Percentiles rank a stretch among this genome's conserved stretches.
phyloP scores from a whole-genome alignment of 441 rosid genomes.

The Aleurites moluccanus region DNA sequence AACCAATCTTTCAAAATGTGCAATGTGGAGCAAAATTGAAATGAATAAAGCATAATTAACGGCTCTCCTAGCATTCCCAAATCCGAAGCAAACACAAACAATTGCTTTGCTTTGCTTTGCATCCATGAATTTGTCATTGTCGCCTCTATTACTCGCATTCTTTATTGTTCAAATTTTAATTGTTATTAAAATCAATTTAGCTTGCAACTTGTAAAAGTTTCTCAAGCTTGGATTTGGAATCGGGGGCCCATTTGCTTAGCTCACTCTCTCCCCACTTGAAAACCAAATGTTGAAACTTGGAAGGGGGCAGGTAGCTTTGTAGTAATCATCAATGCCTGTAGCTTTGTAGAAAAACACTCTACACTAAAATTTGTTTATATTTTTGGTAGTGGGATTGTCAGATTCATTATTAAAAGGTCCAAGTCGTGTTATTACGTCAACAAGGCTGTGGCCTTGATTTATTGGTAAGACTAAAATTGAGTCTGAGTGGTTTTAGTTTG shows the following conservation, averaged over 20 bases:
- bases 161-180: not conserved
- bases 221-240: not conserved
- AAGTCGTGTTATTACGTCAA: too few relatives aligned
- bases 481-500: too few relatives aligned
- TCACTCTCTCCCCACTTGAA: conserved; percentile 3
- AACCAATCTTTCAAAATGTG: not conserved
- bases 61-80: conserved; percentile 12
- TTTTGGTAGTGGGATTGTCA: not conserved
- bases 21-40: conserved; percentile 9
- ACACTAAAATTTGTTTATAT: too few relatives aligned
- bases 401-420: not conserved
- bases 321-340: not conserved
- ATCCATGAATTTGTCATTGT: not conserved
- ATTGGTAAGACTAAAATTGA: too few relatives aligned
- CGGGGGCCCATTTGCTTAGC: conserved; percentile 13
- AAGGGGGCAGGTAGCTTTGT: too few relatives aligned
- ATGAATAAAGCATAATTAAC: conserved; percentile 8
- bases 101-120: not conserved
- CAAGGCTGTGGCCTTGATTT: too few relatives aligned
- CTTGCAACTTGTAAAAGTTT: not conserved
- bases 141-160: not conserved
- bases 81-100: not conserved
- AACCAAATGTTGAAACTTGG: not conserved
- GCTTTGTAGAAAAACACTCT: not conserved
- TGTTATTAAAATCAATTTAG: not conserved